A percentile compares a stretch with the other conserved stretches of the same genome.
Conservation (phyloP, 164 flowering plant species). For the Malania oleifera region DNA sequence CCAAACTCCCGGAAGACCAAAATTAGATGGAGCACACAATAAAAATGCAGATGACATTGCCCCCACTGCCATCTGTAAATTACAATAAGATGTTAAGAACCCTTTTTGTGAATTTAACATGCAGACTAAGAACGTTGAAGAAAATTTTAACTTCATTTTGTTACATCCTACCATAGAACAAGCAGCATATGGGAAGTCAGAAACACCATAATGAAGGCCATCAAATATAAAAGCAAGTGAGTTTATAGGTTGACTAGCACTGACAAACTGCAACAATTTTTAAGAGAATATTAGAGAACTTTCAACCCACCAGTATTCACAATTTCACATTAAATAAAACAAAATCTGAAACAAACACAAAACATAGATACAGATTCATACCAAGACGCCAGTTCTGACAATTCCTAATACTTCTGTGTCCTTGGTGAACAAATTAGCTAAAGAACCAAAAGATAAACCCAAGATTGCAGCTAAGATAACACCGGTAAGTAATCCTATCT, state of each 20-base stretch:
- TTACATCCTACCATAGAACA: slow-evolving; percentile 56
- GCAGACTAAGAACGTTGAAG: not conserved
- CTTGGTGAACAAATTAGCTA: slow-evolving; percentile 71
- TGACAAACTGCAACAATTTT: slow-evolving; percentile 58
- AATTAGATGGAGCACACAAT: slow-evolving; percentile 52
- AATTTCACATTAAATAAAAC: not conserved
- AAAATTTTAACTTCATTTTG: not conserved
- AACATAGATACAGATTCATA: slow-evolving; percentile 20
- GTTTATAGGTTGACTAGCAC: slow-evolving; percentile 88
- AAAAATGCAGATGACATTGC: slow-evolving; percentile 68
- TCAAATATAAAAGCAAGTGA: slow-evolving; percentile 86
- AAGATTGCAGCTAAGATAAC: slow-evolving; percentile 51
- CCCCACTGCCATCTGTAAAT: slow-evolving; percentile 62
- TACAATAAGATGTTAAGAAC: slow-evolving; percentile 1
- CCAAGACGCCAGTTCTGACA: slow-evolving; percentile 71
- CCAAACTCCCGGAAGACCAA: slow-evolving; percentile 92
- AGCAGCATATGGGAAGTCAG: slow-evolving; percentile 87
- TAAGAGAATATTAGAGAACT: slow-evolving; percentile 1
- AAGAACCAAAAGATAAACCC: slow-evolving; percentile 56
- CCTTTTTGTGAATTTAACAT: not conserved
- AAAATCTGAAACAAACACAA: not conserved
- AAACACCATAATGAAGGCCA: slow-evolving; percentile 92
- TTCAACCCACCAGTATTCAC: not conserved
- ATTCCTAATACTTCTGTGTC: slow-evolving; percentile 66
- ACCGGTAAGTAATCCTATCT: slow-evolving; percentile 76